phyloP scores from a whole-genome alignment of 768 basidiomycete species.

The Melanogaster broomeanus region DNA sequence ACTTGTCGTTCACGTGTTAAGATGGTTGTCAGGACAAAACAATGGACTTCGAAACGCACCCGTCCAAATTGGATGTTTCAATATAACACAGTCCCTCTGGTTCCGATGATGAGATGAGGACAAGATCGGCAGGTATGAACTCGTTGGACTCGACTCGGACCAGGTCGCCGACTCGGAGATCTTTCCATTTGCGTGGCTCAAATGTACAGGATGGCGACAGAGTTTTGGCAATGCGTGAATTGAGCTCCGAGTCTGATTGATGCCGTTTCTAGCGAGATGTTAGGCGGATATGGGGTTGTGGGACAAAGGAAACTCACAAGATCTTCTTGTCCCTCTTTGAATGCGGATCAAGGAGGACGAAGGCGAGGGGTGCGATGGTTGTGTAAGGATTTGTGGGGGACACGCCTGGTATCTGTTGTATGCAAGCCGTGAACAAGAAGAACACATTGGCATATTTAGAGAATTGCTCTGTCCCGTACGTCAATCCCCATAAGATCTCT shows the following conservation, averaged over 20 bases:
- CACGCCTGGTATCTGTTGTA: slow-evolving; percentile 97
- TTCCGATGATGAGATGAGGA: slow-evolving; percentile 87
- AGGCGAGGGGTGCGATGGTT: slow-evolving; percentile 86
- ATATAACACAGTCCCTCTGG: slow-evolving; percentile 98
- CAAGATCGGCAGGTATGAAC: slow-evolving; percentile 93
- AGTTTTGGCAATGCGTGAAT: slow-evolving; percentile 78
- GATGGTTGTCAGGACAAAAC: not conserved
- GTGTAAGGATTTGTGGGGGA: slow-evolving; percentile 96
- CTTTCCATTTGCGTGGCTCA: slow-evolving; percentile 79
- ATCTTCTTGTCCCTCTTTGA: slow-evolving; percentile 96
- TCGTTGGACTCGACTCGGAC: slow-evolving; percentile 89
- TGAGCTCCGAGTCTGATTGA: slow-evolving; percentile 90
- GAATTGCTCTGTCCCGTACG: slow-evolving; percentile 76
- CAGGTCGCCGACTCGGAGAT: slow-evolving; percentile 89
- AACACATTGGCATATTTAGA: slow-evolving; percentile 98
- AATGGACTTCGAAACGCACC: slow-evolving; percentile 48
- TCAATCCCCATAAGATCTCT: slow-evolving; percentile 3
- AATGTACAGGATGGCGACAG: slow-evolving; percentile 67
- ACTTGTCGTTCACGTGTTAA: slow-evolving; percentile 37
- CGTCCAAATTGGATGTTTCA: slow-evolving; percentile 96
- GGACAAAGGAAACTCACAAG: slow-evolving; percentile 40
- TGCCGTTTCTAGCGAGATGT: slow-evolving; percentile 79
- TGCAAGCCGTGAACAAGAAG: slow-evolving; percentile 96
- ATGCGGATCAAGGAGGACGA: slow-evolving; percentile 90
- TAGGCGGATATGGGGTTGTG: not conserved